Base-by-base conservation (phyloP, 2,329 filamentous ascomycete genomes). In the Pleomassaria siparia region DNA sequence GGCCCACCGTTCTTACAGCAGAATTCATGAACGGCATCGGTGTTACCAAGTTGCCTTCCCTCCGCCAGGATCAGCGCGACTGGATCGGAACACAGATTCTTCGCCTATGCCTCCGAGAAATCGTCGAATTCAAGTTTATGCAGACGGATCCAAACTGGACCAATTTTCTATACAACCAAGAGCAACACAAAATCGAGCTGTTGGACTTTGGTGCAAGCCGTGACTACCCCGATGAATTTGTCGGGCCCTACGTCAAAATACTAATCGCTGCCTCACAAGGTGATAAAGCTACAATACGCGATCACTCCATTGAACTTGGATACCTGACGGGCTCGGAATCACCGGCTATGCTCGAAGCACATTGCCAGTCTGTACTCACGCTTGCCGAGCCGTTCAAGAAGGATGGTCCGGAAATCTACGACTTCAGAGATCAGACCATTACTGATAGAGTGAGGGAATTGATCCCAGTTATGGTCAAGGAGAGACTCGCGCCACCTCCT, bases 121-220 rank as follows among this genome's bases (percentile, higher is more conserved):
- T 97, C 59, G 86, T 86, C 55, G 90, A 96, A 72, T 97, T 96
- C 81, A 85, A 80, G 51, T 97, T 95, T 76, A 99, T 99, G 94
- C 94, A 99, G 74, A 99, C 94, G 4, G 94, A 99, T 67, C 94
- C 94, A 32, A 99, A 99, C 77, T 99, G 94, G 94, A 97, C 92
- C 26, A 99, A 99, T 72, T 99, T 99, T 71, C 79, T 97, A 16
- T 99, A 90, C 78, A 94, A 97, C 61, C 76, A 84, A 1, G 60
- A 76, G 16, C 83, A 80, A 3, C 76, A 84, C 60, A 87, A 84
- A 64, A 85, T 99, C 12, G 91, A 96, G 71, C 82, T 99, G 1
- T 84, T 99, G 43, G 95, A 99, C 72, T 99, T 99, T 71, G 94
- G 94, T 49, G 94, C 94, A 28, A 91, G 87, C 16, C 81, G 94